Evolutionary conservation across 208 protist species (phyloP), one percentile per base, ranked within the genome.

Genomic region (Jaenimonas drosophilae): DNA sequence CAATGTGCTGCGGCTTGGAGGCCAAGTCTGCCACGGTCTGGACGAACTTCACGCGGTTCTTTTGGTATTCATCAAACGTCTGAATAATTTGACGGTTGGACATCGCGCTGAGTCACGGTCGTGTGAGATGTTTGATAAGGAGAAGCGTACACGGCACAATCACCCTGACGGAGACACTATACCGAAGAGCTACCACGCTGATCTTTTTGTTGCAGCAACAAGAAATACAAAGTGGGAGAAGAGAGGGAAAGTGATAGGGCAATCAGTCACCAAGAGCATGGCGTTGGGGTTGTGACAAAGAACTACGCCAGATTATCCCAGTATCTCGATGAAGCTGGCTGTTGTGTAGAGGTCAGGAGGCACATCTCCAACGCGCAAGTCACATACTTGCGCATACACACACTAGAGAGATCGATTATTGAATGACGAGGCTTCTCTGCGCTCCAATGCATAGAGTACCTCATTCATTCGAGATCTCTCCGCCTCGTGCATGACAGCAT

Each of bases 11-110:
- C 17, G 96, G 96, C 44, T 97, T 85, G 12, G 80, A 91, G 33
- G 96, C 94, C 21, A 97, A 71, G 43, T 98, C 96, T 3, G 89
- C 89, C 27, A 94, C 69, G 7, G 87, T 97, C 60, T 98, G 96
- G 32, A 98, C 96, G 59, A 99, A 99, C 52, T 88, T 87, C 3
- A 96, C 89, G 26, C 97, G 75, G 2, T 95, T 64, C 69, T 91
- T 93, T 76, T 99, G 96, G 62, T 99, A 99, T 51, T 96, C 80
- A 34, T 98, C 96, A 57, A 99, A 98, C 7, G 91, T 89, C 59
- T 97, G 91, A 31, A 97, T 65, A 17, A 98, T 95, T 29, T 94
- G 88, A 6, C 90, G 67, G 59, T 85, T 91, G 26, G 82, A 74
- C 83, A 91, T 88, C 28, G 16, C 43, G 33, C 16, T 16, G 28